A percentile compares a stretch with the other conserved stretches of the same genome.
These are phyloP conservation scores for Sphagnum contortum DNA, from an alignment of 225 moss, liverwort and hornwort genomes.

Conservation along the genomic window DNA sequence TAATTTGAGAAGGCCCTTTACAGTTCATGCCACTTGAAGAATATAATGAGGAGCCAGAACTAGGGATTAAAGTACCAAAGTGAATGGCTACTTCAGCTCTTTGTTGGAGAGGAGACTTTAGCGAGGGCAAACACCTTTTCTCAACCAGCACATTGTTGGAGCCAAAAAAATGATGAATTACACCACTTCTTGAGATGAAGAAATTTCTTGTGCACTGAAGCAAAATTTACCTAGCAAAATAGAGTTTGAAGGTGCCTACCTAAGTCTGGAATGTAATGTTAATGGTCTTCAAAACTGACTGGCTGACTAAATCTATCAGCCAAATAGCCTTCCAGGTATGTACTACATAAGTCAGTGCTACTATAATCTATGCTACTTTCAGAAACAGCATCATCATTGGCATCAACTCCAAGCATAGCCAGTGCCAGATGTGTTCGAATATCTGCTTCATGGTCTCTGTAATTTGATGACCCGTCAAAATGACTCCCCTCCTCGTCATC, in stretches of 20 bases:
- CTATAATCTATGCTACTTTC: conserved; percentile 25
- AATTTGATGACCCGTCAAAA: conserved; percentile 25
- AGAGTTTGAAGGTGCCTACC: too few species aligned
- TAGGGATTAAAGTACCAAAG: too few species aligned
- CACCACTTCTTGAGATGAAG: too few species aligned
- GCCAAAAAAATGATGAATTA: too few species aligned
- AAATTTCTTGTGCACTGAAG: too few species aligned
- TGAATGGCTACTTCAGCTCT: too few species aligned
- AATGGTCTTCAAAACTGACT: conserved; percentile 19
- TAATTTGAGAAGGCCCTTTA: conserved; percentile 39
- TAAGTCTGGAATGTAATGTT: too few species aligned
- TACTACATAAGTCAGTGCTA: conserved; percentile 20
- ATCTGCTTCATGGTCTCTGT: conserved; percentile 19
- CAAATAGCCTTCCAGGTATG: conserved; percentile 47
- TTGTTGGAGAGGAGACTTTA: too few species aligned
- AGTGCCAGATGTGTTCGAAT: conserved; percentile 48
- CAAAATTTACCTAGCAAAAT: too few species aligned
- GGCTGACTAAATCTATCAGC: conserved; percentile 43
- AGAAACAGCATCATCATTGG: conserved; percentile 14
- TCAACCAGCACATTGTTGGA: too few species aligned
- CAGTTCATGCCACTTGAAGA: conserved; percentile 5
- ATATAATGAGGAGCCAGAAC: too few species aligned
- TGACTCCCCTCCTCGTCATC: conserved; percentile 23
- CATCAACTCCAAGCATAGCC: conserved; percentile 50
- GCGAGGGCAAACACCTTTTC: too few species aligned